Evolutionary conservation across 2,329 filamentous ascomycete genomes (phyloP), one percentile per base, ranked within the genome.

Genomic region (Trichoderma sp.): DNA sequence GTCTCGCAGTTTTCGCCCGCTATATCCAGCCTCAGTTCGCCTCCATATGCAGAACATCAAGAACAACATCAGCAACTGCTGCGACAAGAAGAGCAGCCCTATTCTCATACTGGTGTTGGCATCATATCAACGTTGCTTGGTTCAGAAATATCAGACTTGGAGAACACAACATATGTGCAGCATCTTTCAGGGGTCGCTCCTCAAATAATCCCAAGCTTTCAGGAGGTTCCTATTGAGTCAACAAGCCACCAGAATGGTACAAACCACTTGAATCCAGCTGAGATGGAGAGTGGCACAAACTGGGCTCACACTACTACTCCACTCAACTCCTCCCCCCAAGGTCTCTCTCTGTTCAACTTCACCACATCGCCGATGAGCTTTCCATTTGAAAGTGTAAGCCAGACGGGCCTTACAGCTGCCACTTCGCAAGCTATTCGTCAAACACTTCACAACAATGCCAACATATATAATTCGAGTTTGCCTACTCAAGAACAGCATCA

Each of bases 191-290:
- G 47, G 3, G n/a, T 27, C 1, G 11, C 55, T 14, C 47, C 35
- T 33, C 64, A 29, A 10, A 40, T 33, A 3, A 31, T 24, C 10
- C 68, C 68, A 4, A 60, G 14, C 56, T 65, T 69, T 47, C 60
- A 65, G 6, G 60, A 60, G 19, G 29, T 69, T 11, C 61, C 61
- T 27, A 60, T 60, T 43, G 31, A 60, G 6, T 13, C 53, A 5
- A 43, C 55, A 21, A 43, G 31, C 13, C 55, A 31, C 2, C 33
- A 53, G 3, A 16, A 53, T 19, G 3, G 21, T n/a, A 35, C 40
- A 7, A 27, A 55, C 14, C 11, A 43, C 1, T 10, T 43, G 10
- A 14, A 29, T 10, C 2, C 35, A n/a, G 27, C 24, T n/a, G 27
- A 13, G 10, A 49, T 21, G 35, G 57, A 19, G 29, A 21, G 55